phyloP scores from a whole-genome alignment of 768 basidiomycete genomes.

The Naganishia antarctica region DNA sequence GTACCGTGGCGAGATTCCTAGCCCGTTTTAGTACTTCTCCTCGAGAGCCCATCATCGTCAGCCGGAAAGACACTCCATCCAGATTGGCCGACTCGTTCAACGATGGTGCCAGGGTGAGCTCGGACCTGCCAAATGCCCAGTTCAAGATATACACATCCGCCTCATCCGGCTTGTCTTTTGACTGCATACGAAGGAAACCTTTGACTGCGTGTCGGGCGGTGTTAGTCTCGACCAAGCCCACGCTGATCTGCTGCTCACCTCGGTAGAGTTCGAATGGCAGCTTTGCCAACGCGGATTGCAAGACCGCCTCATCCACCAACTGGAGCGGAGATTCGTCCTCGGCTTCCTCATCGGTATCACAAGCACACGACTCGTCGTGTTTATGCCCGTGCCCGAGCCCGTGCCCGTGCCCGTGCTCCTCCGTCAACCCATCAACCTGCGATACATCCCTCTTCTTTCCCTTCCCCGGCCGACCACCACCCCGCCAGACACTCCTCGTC shows the following conservation, averaged over 20 bases:
- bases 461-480: slow-evolving; percentile 39
- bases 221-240: too few species aligned
- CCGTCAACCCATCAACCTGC: slow-evolving; percentile 26
- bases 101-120: slow-evolving; percentile 54
- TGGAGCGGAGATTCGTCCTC: slow-evolving; percentile 18
- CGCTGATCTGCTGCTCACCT: too few species aligned
- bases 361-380: slow-evolving; percentile 22
- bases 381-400: slow-evolving; percentile 28
- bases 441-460: slow-evolving; percentile 31
- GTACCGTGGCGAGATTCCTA: slow-evolving; percentile 54
- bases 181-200: slow-evolving; percentile 65
- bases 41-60: slow-evolving; percentile 89
- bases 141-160: slow-evolving; percentile 59
- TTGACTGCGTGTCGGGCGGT: slow-evolving; percentile 58
- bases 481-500: slow-evolving; percentile 62
- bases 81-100: slow-evolving; percentile 41
- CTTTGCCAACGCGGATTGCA: slow-evolving; percentile 39
- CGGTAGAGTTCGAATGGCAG: slow-evolving; percentile 47
- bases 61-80: slow-evolving; percentile 52
- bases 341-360: slow-evolving; percentile 22
- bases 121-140: slow-evolving; percentile 88
- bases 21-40: slow-evolving; percentile 68
- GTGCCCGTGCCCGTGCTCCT: slow-evolving; percentile 31
- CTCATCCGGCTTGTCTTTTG: slow-evolving; percentile 33
- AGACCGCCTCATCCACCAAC: slow-evolving; percentile 31